These are phyloP conservation scores for Gloeopeniophorella convolvens DNA, from an alignment of 768 basidiomycete genomes.

Conservation along the genomic window DNA sequence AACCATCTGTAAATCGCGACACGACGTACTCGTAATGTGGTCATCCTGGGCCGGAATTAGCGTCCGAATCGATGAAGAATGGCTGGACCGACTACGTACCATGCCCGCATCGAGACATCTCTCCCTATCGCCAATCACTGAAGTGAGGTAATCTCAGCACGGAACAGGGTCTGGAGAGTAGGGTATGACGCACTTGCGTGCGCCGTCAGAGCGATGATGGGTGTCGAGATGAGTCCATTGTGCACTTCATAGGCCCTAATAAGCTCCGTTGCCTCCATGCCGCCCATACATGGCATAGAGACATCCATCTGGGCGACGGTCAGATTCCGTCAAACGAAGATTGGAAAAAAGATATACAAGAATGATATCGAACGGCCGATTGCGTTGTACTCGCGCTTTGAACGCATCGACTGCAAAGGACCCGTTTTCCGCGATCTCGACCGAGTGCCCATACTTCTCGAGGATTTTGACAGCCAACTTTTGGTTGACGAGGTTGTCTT, in stretches of 20 bases:
- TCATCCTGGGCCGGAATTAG: slow-evolving; percentile 40
- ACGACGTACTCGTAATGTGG: slow-evolving; percentile 67
- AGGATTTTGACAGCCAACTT: slow-evolving; percentile 95
- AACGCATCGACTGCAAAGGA: slow-evolving; percentile 89
- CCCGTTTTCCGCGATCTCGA: slow-evolving; percentile 97
- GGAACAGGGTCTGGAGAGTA: too few species aligned
- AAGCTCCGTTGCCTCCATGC: slow-evolving; percentile 93
- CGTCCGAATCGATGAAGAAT: background rate
- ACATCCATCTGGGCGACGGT: slow-evolving; percentile 75
- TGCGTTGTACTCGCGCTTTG: slow-evolving; percentile 65
- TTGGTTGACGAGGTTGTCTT: slow-evolving; percentile 95
- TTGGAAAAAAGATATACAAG: slow-evolving; percentile 48
- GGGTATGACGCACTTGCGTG: slow-evolving; percentile 82
- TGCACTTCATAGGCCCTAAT: slow-evolving; percentile 82
- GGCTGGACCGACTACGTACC: slow-evolving; percentile 24
- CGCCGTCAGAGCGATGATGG: slow-evolving; percentile 95
- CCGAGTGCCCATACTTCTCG: slow-evolving; percentile 91
- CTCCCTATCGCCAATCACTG: slow-evolving; percentile 87
- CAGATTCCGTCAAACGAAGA: background rate
- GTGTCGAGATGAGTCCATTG: slow-evolving; percentile 62
- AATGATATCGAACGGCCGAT: slow-evolving; percentile 84
- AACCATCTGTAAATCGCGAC: background rate
- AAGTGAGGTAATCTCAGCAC: background rate
- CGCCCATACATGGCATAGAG: slow-evolving; percentile 98
- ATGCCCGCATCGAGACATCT: slow-evolving; percentile 72